Base-by-base conservation (phyloP, 139 green algal genomes). In the Chlorella vulgaris region DNA sequence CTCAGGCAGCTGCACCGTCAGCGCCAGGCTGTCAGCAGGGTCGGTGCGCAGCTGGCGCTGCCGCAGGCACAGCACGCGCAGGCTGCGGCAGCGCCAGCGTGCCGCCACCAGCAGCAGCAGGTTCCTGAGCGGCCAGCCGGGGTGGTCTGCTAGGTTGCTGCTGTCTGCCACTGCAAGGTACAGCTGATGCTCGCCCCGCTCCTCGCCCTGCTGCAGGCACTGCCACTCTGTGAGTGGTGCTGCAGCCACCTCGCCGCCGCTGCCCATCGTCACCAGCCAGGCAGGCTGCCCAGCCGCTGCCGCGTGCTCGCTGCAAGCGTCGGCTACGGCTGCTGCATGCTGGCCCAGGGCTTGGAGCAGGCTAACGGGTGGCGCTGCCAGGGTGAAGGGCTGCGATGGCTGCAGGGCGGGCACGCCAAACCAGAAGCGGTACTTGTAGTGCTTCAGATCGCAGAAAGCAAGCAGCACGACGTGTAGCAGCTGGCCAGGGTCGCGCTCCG, bases 61-160 rank as follows among this genome's bases (percentile, higher is more conserved):
- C 1, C 93, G 83, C 29, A 95, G 65, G 76, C 92, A 96, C 75
- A 98, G 58, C 80, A 98, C 91, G 29, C 71, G 42, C 74, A 97
- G 42, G 19, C 3, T 19, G 1, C 22, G 29, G 36, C 76, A 40
- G 31, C 18, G 58, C 77, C 81, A 90, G 42, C 78, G 50, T 43
- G 47, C 84, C 0, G 87, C 86, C 10, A 91, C 90, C 65, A 97
- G 68, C 43, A 96, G 84, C 74, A 98, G 92, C 62, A 92, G 36
- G 82, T 98, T 98, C 8, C 95, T 85, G 60, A 98, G 90, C 10
- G 89, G 85, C 96, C 96, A 98, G 29, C 91, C 91, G 1, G 96
- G 93, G 73, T 92, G 62, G 1, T 75, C 76, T 0, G 80, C 21
- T 40, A 89, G 38, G 51, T 91, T 79, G 83, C 89, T 90, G 38